A percentile compares a stretch with the other conserved stretches of the same genome.
Evolutionary conservation across 2,329 filamentous ascomycete genomes (phyloP).

Genomic region (Fusarium sp.): DNA sequence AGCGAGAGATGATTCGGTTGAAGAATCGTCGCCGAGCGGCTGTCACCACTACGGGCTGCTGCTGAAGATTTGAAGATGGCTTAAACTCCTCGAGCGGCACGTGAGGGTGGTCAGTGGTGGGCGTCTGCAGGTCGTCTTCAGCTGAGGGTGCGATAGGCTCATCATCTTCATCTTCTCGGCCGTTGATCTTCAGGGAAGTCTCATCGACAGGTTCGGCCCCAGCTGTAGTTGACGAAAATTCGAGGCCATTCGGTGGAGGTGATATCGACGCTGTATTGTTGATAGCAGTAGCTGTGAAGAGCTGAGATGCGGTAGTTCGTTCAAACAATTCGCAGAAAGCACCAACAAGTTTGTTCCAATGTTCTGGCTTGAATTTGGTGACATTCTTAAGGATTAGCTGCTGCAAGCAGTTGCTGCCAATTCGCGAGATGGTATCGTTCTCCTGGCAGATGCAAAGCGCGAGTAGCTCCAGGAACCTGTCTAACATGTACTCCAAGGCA

Average conservation of each 20-base stretch:
- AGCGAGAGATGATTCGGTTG: conserved; percentile 99
- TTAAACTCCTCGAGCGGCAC: conserved; percentile 86
- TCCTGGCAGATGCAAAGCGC: conserved; percentile 98
- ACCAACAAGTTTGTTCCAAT: conserved; percentile 95
- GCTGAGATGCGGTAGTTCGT: conserved; percentile 91
- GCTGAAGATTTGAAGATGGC: conserved; percentile 79
- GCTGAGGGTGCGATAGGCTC: conserved; percentile 51
- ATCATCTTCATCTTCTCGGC: conserved; percentile 58
- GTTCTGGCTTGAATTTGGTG: conserved; percentile 84
- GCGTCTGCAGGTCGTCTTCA: conserved; percentile 52
- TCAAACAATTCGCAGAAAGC: conserved; percentile 97
- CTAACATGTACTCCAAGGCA: conserved; percentile 95
- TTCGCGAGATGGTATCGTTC: conserved; percentile 97
- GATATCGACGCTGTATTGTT: conserved; percentile 65
- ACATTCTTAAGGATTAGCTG: conserved; percentile 98
- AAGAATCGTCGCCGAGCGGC: conserved; percentile 94
- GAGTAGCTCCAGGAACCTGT: conserved; percentile 94
- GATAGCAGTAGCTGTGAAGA: conserved; percentile 85
- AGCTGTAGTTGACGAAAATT: conserved; percentile 61
- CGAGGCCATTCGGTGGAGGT: conserved; percentile 64
- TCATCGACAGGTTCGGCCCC: conserved; percentile 61
- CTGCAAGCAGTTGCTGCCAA: conserved; percentile 97
- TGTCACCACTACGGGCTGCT: conserved; percentile 92
- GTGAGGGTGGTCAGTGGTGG: conserved; percentile 53
- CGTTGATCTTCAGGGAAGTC: conserved; percentile 73